Conservation (phyloP, 306 rosid genomes). For the Leucaena leucocephala region DNA sequence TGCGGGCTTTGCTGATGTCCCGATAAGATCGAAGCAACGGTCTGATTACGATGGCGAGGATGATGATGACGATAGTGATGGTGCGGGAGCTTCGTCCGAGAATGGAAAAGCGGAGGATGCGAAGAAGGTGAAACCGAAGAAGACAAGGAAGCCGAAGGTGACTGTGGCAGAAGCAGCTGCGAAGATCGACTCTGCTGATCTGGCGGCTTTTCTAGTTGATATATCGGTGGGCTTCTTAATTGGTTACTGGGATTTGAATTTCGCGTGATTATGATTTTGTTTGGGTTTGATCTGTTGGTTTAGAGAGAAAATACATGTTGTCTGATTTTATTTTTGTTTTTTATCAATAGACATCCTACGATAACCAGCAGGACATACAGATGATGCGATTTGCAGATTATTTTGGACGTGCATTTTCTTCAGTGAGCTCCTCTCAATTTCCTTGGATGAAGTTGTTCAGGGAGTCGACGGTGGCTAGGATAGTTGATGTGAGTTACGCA, state of each 20-base stretch:
- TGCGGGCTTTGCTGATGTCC: conserved; percentile 41
- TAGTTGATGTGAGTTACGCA: conserved; percentile 7
- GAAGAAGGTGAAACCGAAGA: conserved; percentile 84
- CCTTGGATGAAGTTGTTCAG: conserved; percentile 26
- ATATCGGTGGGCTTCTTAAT: conserved; percentile 57
- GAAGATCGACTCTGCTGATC: conserved; percentile 71
- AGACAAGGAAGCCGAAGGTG: conserved; percentile 85
- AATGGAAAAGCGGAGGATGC: conserved; percentile 61
- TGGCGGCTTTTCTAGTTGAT: conserved; percentile 60
- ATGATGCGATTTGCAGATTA: conserved; percentile 91
- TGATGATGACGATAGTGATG: conserved; percentile 59
- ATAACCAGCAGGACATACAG: conserved; percentile 67
- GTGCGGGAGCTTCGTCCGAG: conserved; percentile 46
- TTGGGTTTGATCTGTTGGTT: conserved; percentile 52
- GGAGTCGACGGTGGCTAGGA: conserved; percentile 22
- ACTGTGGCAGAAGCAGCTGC: conserved; percentile 83
- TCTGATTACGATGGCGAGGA: conserved; percentile 43
- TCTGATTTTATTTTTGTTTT: conserved; percentile 6
- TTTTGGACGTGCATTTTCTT: conserved; percentile 80
- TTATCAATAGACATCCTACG: conserved; percentile 59
- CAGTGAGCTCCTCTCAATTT: conserved; percentile 23
- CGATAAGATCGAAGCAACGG: conserved; percentile 67
- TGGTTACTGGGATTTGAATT: conserved; percentile 29
- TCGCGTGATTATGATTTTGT: conserved; percentile 27
- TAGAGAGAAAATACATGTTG: conserved; percentile 19